Conservation (phyloP, 768 basidiomycete genomes). For the Cytidiella melzeri region DNA sequence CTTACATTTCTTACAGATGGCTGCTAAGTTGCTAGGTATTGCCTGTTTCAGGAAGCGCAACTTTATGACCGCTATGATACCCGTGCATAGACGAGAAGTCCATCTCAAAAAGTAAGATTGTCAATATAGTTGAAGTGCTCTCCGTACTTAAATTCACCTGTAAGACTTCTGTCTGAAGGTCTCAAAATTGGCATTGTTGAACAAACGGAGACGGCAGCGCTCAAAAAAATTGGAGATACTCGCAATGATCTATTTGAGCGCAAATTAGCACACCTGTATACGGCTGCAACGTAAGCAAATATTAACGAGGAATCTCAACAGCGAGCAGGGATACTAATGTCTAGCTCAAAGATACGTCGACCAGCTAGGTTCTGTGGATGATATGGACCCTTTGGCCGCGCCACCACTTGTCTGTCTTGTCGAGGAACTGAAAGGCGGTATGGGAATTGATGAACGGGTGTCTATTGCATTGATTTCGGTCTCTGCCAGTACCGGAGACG, state of each 20-base stretch:
- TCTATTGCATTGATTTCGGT: conserved; percentile 70
- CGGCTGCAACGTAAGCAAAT: conserved; percentile 80
- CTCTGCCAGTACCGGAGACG: conserved; percentile 85
- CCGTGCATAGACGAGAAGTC: conserved; percentile 57
- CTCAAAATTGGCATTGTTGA: conserved; percentile 80
- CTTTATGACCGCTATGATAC: conserved; percentile 70
- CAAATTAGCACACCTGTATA: conserved; percentile 72
- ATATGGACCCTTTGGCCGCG: conserved; percentile 45
- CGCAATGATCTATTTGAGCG: conserved; percentile 69
- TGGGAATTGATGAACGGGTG: conserved; percentile 39
- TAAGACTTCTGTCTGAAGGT: conserved; percentile 68
- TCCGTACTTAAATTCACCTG: neutral
- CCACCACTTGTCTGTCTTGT: conserved; percentile 76
- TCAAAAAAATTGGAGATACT: conserved; percentile 79
- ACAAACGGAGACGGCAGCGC: conserved; percentile 82
- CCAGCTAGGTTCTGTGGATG: conserved; percentile 62
- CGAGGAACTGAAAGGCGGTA: conserved; percentile 40
- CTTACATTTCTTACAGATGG: too few relatives aligned
- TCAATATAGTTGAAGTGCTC: neutral
- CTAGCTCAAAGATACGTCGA: conserved; percentile 67
- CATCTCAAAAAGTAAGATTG: conserved; percentile 68
- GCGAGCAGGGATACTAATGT: neutral
- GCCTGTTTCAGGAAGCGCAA: conserved; percentile 67
- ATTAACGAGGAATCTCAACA: neutral
- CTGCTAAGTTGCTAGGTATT: conserved; percentile 73